Base-by-base conservation (phyloP, 352 stramenopile species). In the Aphanomyces stellatus region DNA sequence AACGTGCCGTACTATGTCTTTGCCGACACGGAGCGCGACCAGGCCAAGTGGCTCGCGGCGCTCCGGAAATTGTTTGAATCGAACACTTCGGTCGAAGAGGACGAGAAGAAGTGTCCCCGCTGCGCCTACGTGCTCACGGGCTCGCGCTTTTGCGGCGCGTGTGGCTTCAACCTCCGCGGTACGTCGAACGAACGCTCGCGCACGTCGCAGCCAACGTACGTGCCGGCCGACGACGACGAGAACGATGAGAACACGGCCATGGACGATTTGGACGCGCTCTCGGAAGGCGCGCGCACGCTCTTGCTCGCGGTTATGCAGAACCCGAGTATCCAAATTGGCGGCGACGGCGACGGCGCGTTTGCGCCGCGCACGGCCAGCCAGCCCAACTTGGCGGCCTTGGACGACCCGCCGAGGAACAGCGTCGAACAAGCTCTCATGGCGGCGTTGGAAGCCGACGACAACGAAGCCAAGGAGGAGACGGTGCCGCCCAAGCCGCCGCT, bases 1-100 rank as follows among this genome's bases (percentile, higher is more conserved):
- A 84, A 92, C 62, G 82, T 94, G n/a, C 87, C 87, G 34, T 95
- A 94, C 72, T 95, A 94, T 63, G 87, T 95, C 35, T 95, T 93
- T 66, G 87, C 87, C 0, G 87, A 94, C 70, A 95, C 91, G 42
- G 85, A 94, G 57, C 82, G 84, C 2, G 85, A 95, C 69, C 87
- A 86, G 33, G 88, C 77, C 41, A 93, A 94, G 68, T 95, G 87
- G 87, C 91, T 95, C 77, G 89, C 81, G 24, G 87, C 87, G 17
- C 73, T 95, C 43, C 73, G 83, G 33, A 95, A 95, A 69, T 69
- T 93, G 13, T 91, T 53, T 31, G 60, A 34, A 22, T 49, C 37
- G 8, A 6, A 78, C 10, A 65, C 79, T 0, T 77, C 90, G 13
- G 74, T 74, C 2, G 83, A 93, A 65, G 85, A 93, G 31, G 80